A percentile compares a stretch with the other conserved stretches of the same genome.
phyloP scores from a whole-genome alignment of 2,329 filamentous ascomycete species.

The Gnomoniopsis smithogilvyi region DNA sequence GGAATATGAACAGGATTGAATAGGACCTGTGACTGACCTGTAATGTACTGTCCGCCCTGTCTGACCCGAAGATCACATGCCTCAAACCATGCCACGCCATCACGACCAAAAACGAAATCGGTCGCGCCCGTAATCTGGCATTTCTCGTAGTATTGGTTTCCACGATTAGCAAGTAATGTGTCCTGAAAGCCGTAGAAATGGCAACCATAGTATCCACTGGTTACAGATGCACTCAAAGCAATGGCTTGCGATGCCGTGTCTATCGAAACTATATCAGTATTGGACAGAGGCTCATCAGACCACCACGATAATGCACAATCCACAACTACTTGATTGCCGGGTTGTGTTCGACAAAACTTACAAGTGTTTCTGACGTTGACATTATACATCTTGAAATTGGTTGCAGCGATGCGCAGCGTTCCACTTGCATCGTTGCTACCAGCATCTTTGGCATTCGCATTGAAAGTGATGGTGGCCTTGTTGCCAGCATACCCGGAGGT shows the following conservation, averaged over 20 bases:
- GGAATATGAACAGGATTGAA: neutral
- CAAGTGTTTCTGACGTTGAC: constrained; percentile 48
- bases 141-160: constrained; percentile 43
- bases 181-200: constrained; percentile 46
- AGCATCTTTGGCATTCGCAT: constrained; percentile 41
- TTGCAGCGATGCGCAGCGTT: constrained; percentile 40
- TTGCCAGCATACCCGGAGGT: constrained; percentile 51
- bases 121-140: constrained; percentile 44
- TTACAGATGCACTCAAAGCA: constrained; percentile 40
- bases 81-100: constrained; percentile 41
- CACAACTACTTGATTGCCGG: neutral
- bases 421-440: constrained; percentile 51
- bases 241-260: constrained; percentile 45
- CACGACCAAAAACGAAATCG: constrained; percentile 47
- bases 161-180: constrained; percentile 42
- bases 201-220: constrained; percentile 45
- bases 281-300: neutral
- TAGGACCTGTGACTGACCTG: constrained; percentile 28
- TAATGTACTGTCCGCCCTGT: constrained; percentile 34
- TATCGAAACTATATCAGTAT: constrained; percentile 14
- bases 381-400: constrained; percentile 61
- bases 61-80: constrained; percentile 34
- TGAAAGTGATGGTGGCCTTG: constrained; percentile 50
- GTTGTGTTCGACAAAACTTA: neutral
- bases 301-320: neutral